Conservation (phyloP, 176 grass and related monocot species). For the Pontederia crassipes region DNA sequence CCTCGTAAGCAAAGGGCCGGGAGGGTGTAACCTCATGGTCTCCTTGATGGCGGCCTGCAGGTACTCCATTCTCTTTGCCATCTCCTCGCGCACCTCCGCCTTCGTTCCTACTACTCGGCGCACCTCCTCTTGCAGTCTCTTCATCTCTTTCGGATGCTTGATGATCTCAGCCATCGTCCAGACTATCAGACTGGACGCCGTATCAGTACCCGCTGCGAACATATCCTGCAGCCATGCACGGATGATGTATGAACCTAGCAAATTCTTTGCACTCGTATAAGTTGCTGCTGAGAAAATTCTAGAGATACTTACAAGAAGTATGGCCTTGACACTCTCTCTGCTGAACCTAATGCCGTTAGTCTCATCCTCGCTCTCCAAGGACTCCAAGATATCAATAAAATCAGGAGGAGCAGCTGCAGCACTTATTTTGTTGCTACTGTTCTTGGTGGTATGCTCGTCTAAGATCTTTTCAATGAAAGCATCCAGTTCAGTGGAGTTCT, state of each 20-base stretch:
- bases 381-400: constrained; percentile 3
- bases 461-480: constrained; percentile 24
- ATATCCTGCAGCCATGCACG: too few relatives aligned
- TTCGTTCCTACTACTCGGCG: too few relatives aligned
- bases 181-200: constrained; percentile 10
- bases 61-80: too few relatives aligned
- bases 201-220: constrained; percentile 21
- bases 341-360: constrained; percentile 3
- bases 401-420: not conserved
- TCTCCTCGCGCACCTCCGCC: too few relatives aligned
- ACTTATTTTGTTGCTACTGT: not conserved
- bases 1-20: not conserved
- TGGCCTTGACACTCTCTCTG: constrained; percentile 34
- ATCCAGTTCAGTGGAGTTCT: constrained; percentile 17
- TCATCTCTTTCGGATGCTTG: too few relatives aligned
- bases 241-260: not conserved
- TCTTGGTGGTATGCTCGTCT: constrained; percentile 21
- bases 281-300: too few relatives aligned
- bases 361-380: not conserved
- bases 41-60: too few relatives aligned
- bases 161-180: too few relatives aligned
- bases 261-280: too few relatives aligned
- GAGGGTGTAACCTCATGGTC: too few relatives aligned
- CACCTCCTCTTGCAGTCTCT: too few relatives aligned
- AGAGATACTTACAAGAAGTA: constrained; percentile 25